Percentiles rank a stretch among this genome's conserved stretches.
phyloP scores from a whole-genome alignment of 2,329 filamentous ascomycete genomes.

The Plenodomus biglobosus region DNA sequence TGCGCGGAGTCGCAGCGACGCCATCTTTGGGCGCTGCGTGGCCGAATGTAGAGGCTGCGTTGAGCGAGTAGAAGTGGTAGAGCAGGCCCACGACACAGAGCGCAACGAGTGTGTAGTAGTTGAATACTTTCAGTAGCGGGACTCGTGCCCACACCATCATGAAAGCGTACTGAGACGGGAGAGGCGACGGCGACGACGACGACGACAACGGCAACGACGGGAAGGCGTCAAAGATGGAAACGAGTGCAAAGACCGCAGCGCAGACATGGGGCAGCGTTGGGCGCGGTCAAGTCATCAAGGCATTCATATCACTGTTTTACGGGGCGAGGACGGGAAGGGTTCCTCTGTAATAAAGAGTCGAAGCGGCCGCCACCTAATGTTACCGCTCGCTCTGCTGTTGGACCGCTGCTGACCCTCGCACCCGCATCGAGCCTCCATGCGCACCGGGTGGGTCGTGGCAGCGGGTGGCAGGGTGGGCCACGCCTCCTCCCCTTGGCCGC shows the following conservation, averaged over 20 bases:
- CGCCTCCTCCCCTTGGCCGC: background rate
- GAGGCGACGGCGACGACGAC: background rate
- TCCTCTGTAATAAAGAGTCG: background rate
- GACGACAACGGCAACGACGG: too few species aligned
- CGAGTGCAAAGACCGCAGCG: too few species aligned
- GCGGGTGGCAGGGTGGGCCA: too few species aligned
- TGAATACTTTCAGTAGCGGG: constrained; percentile 2
- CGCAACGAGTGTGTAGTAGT: constrained; percentile 1
- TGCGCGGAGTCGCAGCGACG: background rate
- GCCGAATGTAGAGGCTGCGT: background rate
- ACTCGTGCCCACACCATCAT: constrained; percentile 1
- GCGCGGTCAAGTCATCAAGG: background rate
- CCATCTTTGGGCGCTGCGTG: background rate
- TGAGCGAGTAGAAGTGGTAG: constrained; percentile 5
- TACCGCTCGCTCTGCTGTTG: background rate
- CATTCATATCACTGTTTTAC: background rate
- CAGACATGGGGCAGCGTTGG: background rate
- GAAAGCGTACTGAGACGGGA: background rate
- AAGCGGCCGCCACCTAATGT: background rate
- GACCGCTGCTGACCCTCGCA: too few species aligned
- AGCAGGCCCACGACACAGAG: constrained; percentile 2
- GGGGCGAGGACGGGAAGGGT: too few species aligned
- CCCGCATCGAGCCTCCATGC: background rate
- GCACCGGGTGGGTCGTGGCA: background rate
- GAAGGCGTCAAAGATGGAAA: too few species aligned